Base-by-base conservation (phyloP, 495 filamentous ascomycete genomes). In the Aspergillus campestris region DNA sequence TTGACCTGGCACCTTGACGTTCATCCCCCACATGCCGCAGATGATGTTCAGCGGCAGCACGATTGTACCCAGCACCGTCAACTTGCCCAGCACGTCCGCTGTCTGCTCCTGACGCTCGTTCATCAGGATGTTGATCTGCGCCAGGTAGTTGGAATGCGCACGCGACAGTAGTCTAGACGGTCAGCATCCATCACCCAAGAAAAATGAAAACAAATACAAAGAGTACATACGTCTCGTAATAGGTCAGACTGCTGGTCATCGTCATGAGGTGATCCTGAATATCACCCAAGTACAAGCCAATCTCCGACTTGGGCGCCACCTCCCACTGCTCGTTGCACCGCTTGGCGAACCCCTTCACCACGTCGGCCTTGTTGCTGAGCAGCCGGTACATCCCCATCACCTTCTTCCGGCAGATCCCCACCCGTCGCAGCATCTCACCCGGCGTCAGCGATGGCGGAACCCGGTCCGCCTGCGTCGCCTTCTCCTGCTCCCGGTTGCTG, bases 341-440 rank as follows among this genome's bases (percentile, higher is more conserved):
- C 69, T 98, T 98, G n/a, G 92, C 92, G 51, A 98, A 96, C 2
- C 92, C 89, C 70, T 96, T 96, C 67, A 98, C 96, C 24, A 98
- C 92, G 55, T 98, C 92, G 8, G 91, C 92, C 70, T 98, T 98
- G 65, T 92, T 95, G 52, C 92, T 92, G 14, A 98, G 73, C 36
- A 98, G 73, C 30, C 92, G 77, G 61, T 95, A 96, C 47, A 97
- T 69, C 39, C 80, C 80, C 92, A 97, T 97, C 51, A 95, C 92
- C 61, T 87, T 94, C 74, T 96, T 96, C 39, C 92, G 78, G 59
- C 89, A 94, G 59, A 94, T 89, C 31, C 92, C 92, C 4, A 95
- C 86, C 3, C 86, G 82, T 13, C 86, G 79, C 32, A 95, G 77
- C 87, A 95, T 94, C 59, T 95, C 83, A 11, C 83, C 78, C 1